These are phyloP conservation scores for Platismatia glauca DNA, from an alignment of 495 filamentous ascomycete genomes.

Conservation along the genomic window DNA sequence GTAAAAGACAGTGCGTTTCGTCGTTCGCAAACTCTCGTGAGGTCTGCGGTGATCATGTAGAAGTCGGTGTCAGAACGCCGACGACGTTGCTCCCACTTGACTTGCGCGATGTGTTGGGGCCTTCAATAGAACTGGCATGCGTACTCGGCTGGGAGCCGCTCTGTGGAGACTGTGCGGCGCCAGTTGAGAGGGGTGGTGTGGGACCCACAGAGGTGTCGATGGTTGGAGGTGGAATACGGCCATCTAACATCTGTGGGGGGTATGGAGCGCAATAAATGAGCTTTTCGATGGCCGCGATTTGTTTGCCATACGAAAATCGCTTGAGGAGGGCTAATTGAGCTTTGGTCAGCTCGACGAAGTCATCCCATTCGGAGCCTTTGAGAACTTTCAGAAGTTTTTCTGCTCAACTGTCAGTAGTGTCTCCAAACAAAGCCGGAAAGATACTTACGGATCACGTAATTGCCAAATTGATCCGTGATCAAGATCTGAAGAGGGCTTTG, in stretches of 20 bases:
- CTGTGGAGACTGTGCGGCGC: constrained; percentile 55
- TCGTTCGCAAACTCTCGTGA: constrained; percentile 7
- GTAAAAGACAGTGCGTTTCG: constrained; percentile 11
- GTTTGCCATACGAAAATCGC: constrained; percentile 66
- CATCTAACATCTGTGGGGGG: constrained; percentile 17
- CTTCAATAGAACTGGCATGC: constrained; percentile 45
- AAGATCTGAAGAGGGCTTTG: constrained; percentile 60
- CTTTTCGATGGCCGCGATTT: constrained; percentile 64
- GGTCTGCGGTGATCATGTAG: constrained; percentile 15
- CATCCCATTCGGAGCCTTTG: constrained; percentile 51
- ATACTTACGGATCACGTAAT: constrained; percentile 92
- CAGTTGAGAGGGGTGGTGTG: constrained; percentile 52
- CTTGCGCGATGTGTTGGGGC: constrained; percentile 25
- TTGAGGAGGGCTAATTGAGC: constrained; percentile 65
- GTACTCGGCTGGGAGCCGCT: constrained; percentile 53
- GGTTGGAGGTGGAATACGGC: constrained; percentile 31
- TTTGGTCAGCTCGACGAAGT: constrained; percentile 63
- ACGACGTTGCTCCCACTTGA: constrained; percentile 18
- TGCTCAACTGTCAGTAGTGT: constrained; percentile 38
- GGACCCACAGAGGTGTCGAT: constrained; percentile 44
- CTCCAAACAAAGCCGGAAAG: constrained; percentile 9
- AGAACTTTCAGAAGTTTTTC: constrained; percentile 73
- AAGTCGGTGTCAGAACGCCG: constrained; percentile 20
- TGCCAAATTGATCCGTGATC: constrained; percentile 89
- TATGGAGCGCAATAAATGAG: constrained; percentile 39